Evolutionary conservation across 2,329 filamentous ascomycete genomes (phyloP).

Genomic region (Pyrenophora teres): DNA sequence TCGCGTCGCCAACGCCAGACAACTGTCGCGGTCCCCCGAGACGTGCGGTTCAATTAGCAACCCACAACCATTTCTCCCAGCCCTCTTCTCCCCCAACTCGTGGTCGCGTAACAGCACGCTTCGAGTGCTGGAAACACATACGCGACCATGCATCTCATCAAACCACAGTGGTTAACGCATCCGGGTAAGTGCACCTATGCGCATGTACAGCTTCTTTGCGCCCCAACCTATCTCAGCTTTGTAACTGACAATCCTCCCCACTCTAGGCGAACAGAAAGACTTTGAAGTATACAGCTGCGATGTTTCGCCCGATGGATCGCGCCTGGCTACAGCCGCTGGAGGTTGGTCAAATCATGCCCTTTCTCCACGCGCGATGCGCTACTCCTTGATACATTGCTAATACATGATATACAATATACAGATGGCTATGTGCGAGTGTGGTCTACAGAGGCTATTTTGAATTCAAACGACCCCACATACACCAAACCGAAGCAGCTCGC

Average conservation of each 20-base stretch:
- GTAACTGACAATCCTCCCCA: slow-evolving; percentile 22
- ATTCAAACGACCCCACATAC: slow-evolving; percentile 72
- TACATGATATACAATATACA: slow-evolving; percentile 48
- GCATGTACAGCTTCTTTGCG: slow-evolving; percentile 10
- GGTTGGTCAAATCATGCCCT: slow-evolving; percentile 59
- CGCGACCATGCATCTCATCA: slow-evolving; percentile 68
- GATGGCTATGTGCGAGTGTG: slow-evolving; percentile 97
- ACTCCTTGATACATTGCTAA: slow-evolving; percentile 22
- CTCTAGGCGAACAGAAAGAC: slow-evolving; percentile 87
- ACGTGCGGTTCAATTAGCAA: slow-evolving; percentile 25
- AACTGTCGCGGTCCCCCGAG: slow-evolving; percentile 34
- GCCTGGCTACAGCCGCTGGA: slow-evolving; percentile 92
- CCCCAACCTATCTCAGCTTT: background rate
- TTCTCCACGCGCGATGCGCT: slow-evolving; percentile 27
- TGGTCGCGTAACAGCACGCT: slow-evolving; percentile 38
- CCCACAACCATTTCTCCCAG: slow-evolving; percentile 13
- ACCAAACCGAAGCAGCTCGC: slow-evolving; percentile 88
- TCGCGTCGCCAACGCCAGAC: slow-evolving; percentile 40
- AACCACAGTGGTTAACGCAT: slow-evolving; percentile 94
- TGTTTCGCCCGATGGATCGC: slow-evolving; percentile 89
- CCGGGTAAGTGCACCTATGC: slow-evolving; percentile 64
- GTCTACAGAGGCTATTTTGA: slow-evolving; percentile 93
- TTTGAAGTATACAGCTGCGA: slow-evolving; percentile 99
- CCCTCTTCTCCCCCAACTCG: slow-evolving; percentile 9
- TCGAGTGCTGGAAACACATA: slow-evolving; percentile 14